These are phyloP conservation scores for Eudorina sp. DNA, from an alignment of 139 green algal species.

Conservation along the genomic window DNA sequence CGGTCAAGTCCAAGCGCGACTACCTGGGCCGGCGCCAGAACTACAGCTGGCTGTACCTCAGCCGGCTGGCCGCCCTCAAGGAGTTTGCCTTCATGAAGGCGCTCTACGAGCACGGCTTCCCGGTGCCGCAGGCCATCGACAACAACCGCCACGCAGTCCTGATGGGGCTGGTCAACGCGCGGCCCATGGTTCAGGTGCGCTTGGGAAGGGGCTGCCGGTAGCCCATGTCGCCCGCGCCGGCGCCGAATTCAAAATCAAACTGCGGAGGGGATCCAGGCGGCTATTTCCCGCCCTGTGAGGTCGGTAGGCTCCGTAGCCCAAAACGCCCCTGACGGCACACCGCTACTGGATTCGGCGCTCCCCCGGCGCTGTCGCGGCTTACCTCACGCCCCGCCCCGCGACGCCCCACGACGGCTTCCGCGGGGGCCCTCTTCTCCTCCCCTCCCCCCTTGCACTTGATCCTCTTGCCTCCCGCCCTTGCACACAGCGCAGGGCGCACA, in stretches of 20 bases:
- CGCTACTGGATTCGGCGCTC: too few species aligned
- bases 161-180: slow-evolving; percentile 87
- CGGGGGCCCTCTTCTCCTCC: background rate
- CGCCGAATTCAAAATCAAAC: too few species aligned
- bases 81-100: slow-evolving; percentile 99
- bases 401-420: background rate
- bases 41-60: slow-evolving; percentile 97
- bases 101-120: slow-evolving; percentile 90
- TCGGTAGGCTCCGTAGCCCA: too few species aligned
- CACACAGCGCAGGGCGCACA: too few species aligned
- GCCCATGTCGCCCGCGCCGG: too few species aligned
- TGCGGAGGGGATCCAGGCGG: too few species aligned
- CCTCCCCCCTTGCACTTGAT: background rate
- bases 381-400: too few species aligned
- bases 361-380: too few species aligned
- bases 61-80: slow-evolving; percentile 92
- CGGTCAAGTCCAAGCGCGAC: slow-evolving; percentile 97
- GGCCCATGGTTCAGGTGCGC: slow-evolving; percentile 85
- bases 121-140: slow-evolving; percentile 94
- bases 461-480: background rate
- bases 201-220: too few species aligned
- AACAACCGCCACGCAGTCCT: slow-evolving; percentile 96
- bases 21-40: slow-evolving; percentile 82
- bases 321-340: too few species aligned
- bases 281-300: too few species aligned